phyloP scores from a whole-genome alignment of 495 filamentous ascomycete species.

The Penicillium egyptiacum region DNA sequence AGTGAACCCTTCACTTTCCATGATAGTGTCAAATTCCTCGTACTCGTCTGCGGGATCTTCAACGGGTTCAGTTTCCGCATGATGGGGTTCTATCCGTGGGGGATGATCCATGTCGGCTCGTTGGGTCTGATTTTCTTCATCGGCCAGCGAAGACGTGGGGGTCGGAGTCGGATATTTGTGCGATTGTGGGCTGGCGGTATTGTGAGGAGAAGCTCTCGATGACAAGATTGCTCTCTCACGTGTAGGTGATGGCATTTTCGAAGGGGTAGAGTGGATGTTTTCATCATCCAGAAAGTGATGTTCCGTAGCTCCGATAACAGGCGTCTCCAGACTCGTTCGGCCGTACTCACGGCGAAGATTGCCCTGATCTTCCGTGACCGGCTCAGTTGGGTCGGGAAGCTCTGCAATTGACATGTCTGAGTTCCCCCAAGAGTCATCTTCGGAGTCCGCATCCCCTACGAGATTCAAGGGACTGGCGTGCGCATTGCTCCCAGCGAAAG shows the following conservation, averaged over 20 bases:
- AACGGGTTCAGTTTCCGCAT: constrained; percentile 7
- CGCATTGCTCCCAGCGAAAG: constrained; percentile 17
- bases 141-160: constrained; percentile 41
- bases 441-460: constrained; percentile 26
- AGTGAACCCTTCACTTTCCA: constrained; percentile 61
- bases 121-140: constrained; percentile 33
- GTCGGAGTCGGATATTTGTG: constrained; percentile 45
- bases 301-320: constrained; percentile 33
- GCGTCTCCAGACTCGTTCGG: constrained; percentile 31
- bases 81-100: constrained; percentile 3
- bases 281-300: constrained; percentile 33
- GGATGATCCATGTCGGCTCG: constrained; percentile 5
- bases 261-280: constrained; percentile 41
- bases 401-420: constrained; percentile 28
- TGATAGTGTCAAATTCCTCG: constrained; percentile 57
- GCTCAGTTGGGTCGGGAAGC: constrained; percentile 18
- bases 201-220: constrained; percentile 35
- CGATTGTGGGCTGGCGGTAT: constrained; percentile 35
- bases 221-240: constrained; percentile 30
- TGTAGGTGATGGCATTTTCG: constrained; percentile 42
- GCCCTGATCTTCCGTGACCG: constrained; percentile 3
- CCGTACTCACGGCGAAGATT: constrained; percentile 20
- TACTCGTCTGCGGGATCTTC: constrained; percentile 48
- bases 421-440: constrained; percentile 29
- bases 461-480: constrained; percentile 34